Evolutionary conservation across 1,139 yeast species (phyloP).

Genomic region (Yamadazyma epiphylla): DNA sequence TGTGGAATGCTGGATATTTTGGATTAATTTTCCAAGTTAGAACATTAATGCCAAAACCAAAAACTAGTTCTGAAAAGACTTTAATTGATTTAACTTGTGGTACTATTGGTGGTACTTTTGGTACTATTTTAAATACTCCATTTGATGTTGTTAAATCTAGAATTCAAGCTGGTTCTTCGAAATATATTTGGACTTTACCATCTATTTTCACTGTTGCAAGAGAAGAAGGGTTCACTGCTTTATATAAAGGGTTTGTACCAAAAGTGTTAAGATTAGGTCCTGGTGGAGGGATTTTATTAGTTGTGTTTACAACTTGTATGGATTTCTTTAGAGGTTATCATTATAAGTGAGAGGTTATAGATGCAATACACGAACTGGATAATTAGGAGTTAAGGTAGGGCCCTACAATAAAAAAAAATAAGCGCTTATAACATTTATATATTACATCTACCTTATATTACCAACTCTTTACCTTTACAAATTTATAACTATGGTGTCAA

Average conservation of each 20-base stretch:
- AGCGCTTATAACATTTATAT: not conserved
- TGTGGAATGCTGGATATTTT: slow-evolving; percentile 98
- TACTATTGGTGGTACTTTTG: slow-evolving; percentile 93
- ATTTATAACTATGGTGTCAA: slow-evolving; percentile 9
- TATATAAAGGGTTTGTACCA: slow-evolving; percentile 94
- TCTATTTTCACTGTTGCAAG: slow-evolving; percentile 68
- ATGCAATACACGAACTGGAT: too few species aligned
- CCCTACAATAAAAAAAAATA: too few species aligned
- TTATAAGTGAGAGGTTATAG: slow-evolving; percentile 22
- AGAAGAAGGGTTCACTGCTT: slow-evolving; percentile 88
- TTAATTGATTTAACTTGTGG: slow-evolving; percentile 88
- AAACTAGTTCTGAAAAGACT: slow-evolving; percentile 65
- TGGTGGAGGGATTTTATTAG: slow-evolving; percentile 96
- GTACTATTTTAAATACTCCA: slow-evolving; percentile 92
- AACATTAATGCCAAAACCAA: slow-evolving; percentile 72
- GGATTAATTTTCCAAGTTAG: slow-evolving; percentile 92
- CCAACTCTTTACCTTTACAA: slow-evolving; percentile 3
- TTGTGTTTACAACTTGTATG: slow-evolving; percentile 92
- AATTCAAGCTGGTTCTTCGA: slow-evolving; percentile 84
- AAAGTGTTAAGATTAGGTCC: slow-evolving; percentile 97
- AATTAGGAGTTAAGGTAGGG: too few species aligned
- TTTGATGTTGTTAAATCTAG: slow-evolving; percentile 97
- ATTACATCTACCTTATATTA: slow-evolving; percentile 1
- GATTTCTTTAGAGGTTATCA: slow-evolving; percentile 80
- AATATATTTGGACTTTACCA: slow-evolving; percentile 91